A percentile compares a stretch with the other conserved stretches of the same genome.
Conservation (phyloP, 2,329 filamentous ascomycete genomes). For the Fusarium sp. region DNA sequence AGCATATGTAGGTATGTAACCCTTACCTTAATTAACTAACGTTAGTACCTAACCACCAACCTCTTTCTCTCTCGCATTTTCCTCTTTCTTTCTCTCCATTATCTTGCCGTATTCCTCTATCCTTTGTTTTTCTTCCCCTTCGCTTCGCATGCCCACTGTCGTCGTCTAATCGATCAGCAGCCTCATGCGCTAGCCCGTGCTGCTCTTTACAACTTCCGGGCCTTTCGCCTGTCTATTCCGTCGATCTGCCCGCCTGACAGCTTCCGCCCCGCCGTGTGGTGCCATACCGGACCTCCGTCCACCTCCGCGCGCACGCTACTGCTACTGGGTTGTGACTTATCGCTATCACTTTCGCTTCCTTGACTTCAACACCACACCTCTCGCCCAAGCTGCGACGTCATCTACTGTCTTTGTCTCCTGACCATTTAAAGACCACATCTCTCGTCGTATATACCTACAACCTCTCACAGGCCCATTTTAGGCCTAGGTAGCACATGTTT, state of each 20-base stretch:
- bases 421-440: conserved; percentile 38
- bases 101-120: background rate
- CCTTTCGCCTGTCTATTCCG: conserved; percentile 23
- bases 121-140: background rate
- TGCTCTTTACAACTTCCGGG: conserved; percentile 10
- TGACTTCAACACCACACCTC: conserved; percentile 26
- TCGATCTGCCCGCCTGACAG: conserved; percentile 11
- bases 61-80: conserved; percentile 18
- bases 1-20: no score
- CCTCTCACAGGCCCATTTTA: conserved; percentile 26
- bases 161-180: conserved; percentile 21
- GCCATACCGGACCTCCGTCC: conserved; percentile 34
- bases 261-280: conserved; percentile 35
- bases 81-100: conserved; percentile 12
- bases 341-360: conserved; percentile 21
- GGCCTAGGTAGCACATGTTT: conserved; percentile 45
- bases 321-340: conserved; percentile 7
- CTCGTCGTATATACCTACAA: conserved; percentile 7
- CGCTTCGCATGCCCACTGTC: conserved; percentile 6
- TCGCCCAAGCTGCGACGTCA: conserved; percentile 17
- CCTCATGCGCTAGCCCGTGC: conserved; percentile 18
- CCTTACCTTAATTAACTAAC: no score
- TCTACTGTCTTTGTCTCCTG: conserved; percentile 12
- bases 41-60: conserved; percentile 6
- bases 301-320: conserved; percentile 28